phyloP scores from a whole-genome alignment of 2,329 filamentous ascomycete genomes.

The Sporothrix curviconia region DNA sequence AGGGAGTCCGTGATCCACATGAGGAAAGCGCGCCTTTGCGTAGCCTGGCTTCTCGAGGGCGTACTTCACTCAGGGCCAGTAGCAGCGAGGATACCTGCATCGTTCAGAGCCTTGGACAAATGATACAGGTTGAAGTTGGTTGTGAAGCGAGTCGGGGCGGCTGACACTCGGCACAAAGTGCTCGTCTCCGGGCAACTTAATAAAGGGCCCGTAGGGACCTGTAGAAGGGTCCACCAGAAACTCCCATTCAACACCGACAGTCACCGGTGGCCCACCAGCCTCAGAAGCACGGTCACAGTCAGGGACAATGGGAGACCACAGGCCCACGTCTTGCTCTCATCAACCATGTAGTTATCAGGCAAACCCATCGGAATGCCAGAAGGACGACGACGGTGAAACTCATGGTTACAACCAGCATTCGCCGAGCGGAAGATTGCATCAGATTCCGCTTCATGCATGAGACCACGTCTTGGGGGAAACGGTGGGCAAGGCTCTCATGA shows the following conservation, averaged over 20 bases:
- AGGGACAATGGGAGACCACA: too few species aligned
- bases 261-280: not conserved
- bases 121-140: not conserved
- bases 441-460: too few species aligned
- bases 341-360: too few species aligned
- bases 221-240: not conserved
- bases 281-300: not conserved
- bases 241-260: slow-evolving; percentile 11
- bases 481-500: too few species aligned
- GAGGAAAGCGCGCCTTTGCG: not conserved
- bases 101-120: not conserved
- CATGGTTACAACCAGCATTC: too few species aligned
- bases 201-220: slow-evolving; percentile 3
- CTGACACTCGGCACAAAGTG: not conserved
- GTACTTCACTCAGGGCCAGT: not conserved
- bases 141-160: not conserved
- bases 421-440: too few species aligned
- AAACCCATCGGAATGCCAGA: too few species aligned
- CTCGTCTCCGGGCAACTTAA: not conserved
- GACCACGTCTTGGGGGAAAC: too few species aligned
- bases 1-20: not conserved
- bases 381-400: too few species aligned
- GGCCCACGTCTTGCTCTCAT: too few species aligned
- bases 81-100: not conserved
- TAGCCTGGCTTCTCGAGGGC: not conserved